Evolutionary conservation across 805 yeast species (phyloP), one percentile per base, ranked within the genome.

Genomic region (Kodamaea jinghongensis): DNA sequence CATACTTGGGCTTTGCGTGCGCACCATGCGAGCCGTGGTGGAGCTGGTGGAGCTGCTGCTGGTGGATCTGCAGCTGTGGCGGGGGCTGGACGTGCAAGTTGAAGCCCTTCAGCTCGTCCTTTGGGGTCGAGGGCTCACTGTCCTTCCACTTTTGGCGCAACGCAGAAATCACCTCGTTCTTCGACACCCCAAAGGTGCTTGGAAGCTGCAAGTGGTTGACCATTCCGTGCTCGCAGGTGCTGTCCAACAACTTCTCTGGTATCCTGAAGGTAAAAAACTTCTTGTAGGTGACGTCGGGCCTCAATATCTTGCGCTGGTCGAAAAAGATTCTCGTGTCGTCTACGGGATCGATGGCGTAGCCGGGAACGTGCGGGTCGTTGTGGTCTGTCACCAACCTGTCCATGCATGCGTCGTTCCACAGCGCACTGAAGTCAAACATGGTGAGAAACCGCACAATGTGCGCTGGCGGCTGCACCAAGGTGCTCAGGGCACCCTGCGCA

Each of bases 381-480:
- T 62, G 46, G 29, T 66, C 71, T 1, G 59, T 49, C 12, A 52
- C 38, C 29, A 66, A 53, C 17, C 71, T 42, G 46, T 63, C 64
- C 11, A 66, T 44, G 32, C 41, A 47, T 0, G 59, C 65, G 44
- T 58, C 65, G 43, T 58, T 64, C 70, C 71, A 67, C 12, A 67
- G 62, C 1, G 71, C 73, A 34, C 60, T 60, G 46, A 65, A 66
- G 41, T 67, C 73, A 48, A 61, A 65, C 73, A 67, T 66, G 34
- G 58, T 61, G 34, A 67, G 47, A 41, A 64, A 64, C 36, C 58
- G 54, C 11, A 44, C 44, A 12, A 65, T 42, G 17, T 50, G 50
- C 6, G 55, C 37, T 8, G 52, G 57, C 6, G 41, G 45, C 34
- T 48, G 50, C 22, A 54, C 45, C 12, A 31, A 15, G 38, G 47